phyloP scores from a whole-genome alignment of 1,284 basidiomycete genomes.

The Amylostereum areolatum region DNA sequence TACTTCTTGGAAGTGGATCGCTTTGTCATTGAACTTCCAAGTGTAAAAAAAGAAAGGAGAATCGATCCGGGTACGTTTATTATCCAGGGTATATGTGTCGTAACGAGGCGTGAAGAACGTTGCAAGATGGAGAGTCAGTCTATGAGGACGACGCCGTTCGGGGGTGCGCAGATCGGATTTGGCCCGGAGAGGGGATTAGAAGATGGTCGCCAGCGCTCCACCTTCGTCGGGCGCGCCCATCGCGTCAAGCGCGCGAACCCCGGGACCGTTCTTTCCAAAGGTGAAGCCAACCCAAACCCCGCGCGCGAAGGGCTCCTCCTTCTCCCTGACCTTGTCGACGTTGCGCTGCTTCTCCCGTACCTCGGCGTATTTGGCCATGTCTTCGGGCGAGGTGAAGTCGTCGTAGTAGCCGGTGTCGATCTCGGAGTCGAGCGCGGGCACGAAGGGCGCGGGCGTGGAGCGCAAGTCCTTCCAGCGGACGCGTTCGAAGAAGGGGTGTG shows the following conservation, averaged over 20 bases:
- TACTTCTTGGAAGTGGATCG: no score
- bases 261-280: conserved; percentile 84
- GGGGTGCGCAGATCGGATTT: no score
- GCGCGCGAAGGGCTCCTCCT: conserved; percentile 66
- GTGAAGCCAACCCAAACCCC: conserved; percentile 98
- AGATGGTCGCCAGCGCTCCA: conserved; percentile 59
- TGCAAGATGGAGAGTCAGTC: no score
- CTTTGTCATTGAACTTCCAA: no score
- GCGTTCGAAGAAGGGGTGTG: conserved; percentile 82
- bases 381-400: conserved; percentile 87
- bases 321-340: conserved; percentile 88
- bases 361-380: conserved; percentile 98
- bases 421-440: conserved; percentile 93
- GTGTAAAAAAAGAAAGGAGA: no score
- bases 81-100: no score
- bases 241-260: conserved; percentile 24
- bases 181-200: no score
- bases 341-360: conserved; percentile 97
- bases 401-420: conserved; percentile 98
- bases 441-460: conserved; percentile 82
- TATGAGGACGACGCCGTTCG: no score
- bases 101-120: no score
- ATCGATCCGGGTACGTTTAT: no score
- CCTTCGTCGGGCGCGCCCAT: conserved; percentile 19
- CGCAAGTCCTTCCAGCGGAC: conserved; percentile 80